Percentiles rank a stretch among this genome's conserved stretches.
These are phyloP conservation scores for Eutypa lata DNA, from an alignment of 2,329 filamentous ascomycete species.

Conservation along the genomic window DNA sequence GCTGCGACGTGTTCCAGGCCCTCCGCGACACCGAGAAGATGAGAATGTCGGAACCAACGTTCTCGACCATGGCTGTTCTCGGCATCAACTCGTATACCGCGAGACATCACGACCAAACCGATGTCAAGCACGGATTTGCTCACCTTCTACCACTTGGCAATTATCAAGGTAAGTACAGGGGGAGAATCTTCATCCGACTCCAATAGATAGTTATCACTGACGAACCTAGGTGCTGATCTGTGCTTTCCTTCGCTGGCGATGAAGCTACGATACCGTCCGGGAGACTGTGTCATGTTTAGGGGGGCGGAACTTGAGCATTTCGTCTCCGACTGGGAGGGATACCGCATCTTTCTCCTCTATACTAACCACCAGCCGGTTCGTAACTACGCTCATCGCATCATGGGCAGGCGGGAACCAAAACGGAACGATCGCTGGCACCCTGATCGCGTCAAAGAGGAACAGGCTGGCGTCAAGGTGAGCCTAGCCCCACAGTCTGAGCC, in stretches of 20 bases:
- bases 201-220: background rate
- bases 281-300: conserved; percentile 6
- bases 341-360: conserved; percentile 8
- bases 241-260: conserved; percentile 6
- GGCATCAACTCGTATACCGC: conserved; percentile 4
- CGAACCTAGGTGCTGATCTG: conserved; percentile 4
- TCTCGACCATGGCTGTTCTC: background rate
- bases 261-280: conserved; percentile 4
- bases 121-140: conserved; percentile 7
- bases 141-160: conserved; percentile 4
- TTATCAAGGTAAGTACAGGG: conserved; percentile 4
- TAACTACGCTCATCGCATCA: conserved; percentile 6
- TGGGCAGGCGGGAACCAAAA: conserved; percentile 5
- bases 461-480: background rate
- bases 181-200: too few species aligned
- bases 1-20: conserved; percentile 1
- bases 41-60: conserved; percentile 3
- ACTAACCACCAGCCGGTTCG: conserved; percentile 11
- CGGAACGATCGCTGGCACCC: conserved; percentile 5
- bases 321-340: conserved; percentile 6
- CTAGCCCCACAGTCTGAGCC: background rate
- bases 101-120: conserved; percentile 5
- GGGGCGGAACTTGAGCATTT: conserved; percentile 11
- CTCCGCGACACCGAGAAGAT: background rate
- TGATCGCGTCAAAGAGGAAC: conserved; percentile 1